A percentile compares a stretch with the other conserved stretches of the same genome.
phyloP scores from a whole-genome alignment of 352 stramenopile species.

The Phytopythium helicoides region DNA sequence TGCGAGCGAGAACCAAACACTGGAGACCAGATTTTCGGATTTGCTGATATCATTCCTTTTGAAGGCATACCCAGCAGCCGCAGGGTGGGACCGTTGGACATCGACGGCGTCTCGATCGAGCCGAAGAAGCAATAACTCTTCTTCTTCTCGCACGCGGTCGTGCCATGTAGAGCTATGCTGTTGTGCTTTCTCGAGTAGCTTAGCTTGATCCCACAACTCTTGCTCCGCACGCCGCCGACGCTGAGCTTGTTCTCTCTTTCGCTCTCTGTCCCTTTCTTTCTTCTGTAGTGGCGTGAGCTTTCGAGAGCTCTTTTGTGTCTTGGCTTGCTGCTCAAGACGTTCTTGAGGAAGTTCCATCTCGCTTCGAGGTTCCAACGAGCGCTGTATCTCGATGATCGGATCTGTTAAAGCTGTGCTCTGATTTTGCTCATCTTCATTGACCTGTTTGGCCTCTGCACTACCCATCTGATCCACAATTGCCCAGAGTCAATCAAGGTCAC shows the following conservation, averaged over 20 bases:
- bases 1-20: slow-evolving; percentile 60
- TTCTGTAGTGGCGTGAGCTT: slow-evolving; percentile 49
- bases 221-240: slow-evolving; percentile 33
- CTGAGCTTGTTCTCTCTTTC: slow-evolving; percentile 50
- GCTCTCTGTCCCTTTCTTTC: slow-evolving; percentile 43
- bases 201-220: slow-evolving; percentile 26
- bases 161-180: slow-evolving; percentile 36
- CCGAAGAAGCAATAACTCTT: slow-evolving; percentile 62
- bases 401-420: too few species aligned
- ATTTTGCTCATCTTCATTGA: too few species aligned
- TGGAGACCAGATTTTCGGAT: slow-evolving; percentile 20
- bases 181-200: slow-evolving; percentile 23
- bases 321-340: too few species aligned
- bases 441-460: too few species aligned
- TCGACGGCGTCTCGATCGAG: slow-evolving; percentile 65
- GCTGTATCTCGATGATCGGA: too few species aligned
- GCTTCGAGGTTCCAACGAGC: too few species aligned
- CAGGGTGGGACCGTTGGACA: slow-evolving; percentile 42
- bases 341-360: too few species aligned
- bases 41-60: background rate
- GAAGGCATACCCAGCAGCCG: slow-evolving; percentile 58
- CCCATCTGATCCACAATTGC: too few species aligned
- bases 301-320: slow-evolving; percentile 9
- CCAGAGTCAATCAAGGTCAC: too few species aligned
- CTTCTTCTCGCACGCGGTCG: slow-evolving; percentile 42